Conservation (phyloP, 2,329 filamentous ascomycete genomes). For the Penicillium psychrosexuale region DNA sequence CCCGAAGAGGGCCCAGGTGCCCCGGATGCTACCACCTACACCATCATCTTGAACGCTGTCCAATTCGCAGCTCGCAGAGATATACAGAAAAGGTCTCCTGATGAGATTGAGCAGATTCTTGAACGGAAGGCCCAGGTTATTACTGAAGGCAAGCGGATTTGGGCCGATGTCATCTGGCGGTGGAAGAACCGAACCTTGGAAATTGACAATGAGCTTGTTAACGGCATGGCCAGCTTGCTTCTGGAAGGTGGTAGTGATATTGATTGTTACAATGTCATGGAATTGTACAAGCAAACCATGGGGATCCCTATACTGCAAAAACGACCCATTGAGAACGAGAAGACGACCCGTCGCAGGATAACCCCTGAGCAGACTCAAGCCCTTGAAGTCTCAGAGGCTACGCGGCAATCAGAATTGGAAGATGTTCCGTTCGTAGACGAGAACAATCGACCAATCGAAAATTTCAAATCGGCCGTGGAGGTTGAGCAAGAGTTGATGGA, state of each 20-base stretch:
- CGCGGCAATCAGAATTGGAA: conserved; percentile 11
- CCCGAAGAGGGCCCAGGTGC: conserved; percentile 61
- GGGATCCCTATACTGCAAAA: conserved; percentile 54
- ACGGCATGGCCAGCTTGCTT: conserved; percentile 77
- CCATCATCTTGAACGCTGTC: conserved; percentile 76
- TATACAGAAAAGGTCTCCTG: conserved; percentile 28
- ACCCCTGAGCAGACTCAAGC: conserved; percentile 2
- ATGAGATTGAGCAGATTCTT: conserved; percentile 28
- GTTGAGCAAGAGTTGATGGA: conserved; percentile 5
- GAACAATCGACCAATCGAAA: conserved; percentile 12
- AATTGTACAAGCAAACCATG: conserved; percentile 78
- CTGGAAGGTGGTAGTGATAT: conserved; percentile 57
- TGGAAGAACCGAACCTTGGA: conserved; percentile 69
- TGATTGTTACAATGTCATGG: conserved; percentile 70
- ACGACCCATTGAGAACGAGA: conserved; percentile 21
- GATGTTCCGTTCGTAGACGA: conserved; percentile 34
- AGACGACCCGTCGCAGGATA: conserved; percentile 5
- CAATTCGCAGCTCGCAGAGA: conserved; percentile 46
- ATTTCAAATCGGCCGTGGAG: conserved; percentile 20
- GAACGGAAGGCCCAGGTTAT: conserved; percentile 46
- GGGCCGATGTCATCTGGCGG: conserved; percentile 72
- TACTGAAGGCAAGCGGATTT: conserved; percentile 68
- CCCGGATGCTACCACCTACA: conserved; percentile 72
- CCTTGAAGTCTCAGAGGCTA: conserved; percentile 1
- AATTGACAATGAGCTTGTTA: conserved; percentile 76